Conservation (phyloP, 768 basidiomycete genomes). For the Kwoniella sp. region DNA sequence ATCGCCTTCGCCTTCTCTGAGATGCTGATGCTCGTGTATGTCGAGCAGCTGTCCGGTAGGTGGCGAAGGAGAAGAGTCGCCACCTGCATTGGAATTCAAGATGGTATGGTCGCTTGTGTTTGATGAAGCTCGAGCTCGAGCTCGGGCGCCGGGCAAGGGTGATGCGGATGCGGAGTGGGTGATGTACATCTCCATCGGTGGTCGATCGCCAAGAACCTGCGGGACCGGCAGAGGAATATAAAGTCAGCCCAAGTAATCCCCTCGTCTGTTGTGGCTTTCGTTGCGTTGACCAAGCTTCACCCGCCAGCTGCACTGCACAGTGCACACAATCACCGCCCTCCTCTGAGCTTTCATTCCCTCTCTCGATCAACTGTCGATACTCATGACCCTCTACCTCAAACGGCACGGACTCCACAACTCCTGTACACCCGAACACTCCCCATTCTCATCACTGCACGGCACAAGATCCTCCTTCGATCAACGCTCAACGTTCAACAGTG, state of each 20-base stretch:
- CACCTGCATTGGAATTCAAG: background rate
- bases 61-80: background rate
- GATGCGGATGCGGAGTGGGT: background rate
- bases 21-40: background rate
- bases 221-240: background rate
- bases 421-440: too few species aligned
- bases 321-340: too few species aligned
- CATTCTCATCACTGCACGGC: background rate
- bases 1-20: background rate
- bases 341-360: too few species aligned
- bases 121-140: background rate
- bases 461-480: background rate
- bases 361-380: too few species aligned
- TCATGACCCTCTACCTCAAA: too few species aligned
- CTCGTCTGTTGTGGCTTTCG: background rate
- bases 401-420: too few species aligned
- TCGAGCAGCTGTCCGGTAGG: background rate
- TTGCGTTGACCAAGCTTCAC: background rate
- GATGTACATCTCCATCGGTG: constrained; percentile 4
- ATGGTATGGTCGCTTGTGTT: background rate
- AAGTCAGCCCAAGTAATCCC: background rate
- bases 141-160: background rate
- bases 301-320: too few species aligned
- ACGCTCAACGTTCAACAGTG: background rate
- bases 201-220: background rate